Percentiles rank a stretch among this genome's conserved stretches.
These are phyloP conservation scores for Vigna unguiculata DNA, from an alignment of 306 rosid species.

Conservation along the genomic window DNA sequence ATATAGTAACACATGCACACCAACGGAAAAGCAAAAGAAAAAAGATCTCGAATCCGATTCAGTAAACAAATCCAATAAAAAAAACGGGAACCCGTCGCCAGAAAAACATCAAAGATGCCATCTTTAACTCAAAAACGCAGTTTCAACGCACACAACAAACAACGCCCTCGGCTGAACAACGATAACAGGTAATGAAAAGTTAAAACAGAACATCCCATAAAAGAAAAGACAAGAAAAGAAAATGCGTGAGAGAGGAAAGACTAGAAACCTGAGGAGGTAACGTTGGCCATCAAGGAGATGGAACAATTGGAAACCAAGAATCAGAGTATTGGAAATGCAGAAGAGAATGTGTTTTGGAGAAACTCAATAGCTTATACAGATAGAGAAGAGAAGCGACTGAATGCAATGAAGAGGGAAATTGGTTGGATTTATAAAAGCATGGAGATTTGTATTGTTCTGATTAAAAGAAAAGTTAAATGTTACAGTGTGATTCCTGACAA, in stretches of 20 bases:
- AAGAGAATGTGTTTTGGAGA: not conserved
- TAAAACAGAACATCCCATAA: not conserved
- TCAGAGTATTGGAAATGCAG: slow-evolving; percentile 46
- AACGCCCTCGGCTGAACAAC: not conserved
- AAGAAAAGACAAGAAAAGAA: not conserved
- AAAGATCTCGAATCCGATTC: slow-evolving; percentile 34
- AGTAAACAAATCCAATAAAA: not conserved
- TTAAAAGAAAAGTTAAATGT: not conserved
- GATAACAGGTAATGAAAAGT: slow-evolving; percentile 10
- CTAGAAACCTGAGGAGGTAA: slow-evolving; percentile 61
- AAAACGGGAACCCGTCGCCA: slow-evolving; percentile 19
- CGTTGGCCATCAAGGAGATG: slow-evolving; percentile 53
- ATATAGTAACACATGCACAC: not conserved
- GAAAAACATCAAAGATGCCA: slow-evolving; percentile 45
- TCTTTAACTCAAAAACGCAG: slow-evolving; percentile 52
- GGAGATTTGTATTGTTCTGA: slow-evolving; percentile 30
- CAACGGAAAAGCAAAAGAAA: not conserved
- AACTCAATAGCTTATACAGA: slow-evolving; percentile 23
- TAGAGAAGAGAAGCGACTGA: slow-evolving; percentile 7
- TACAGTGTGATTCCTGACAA: not conserved
- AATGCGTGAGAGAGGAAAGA: not conserved
- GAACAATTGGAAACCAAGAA: slow-evolving; percentile 39
- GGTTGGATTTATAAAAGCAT: slow-evolving; percentile 23
- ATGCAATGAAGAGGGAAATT: slow-evolving; percentile 26
- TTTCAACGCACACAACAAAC: slow-evolving; percentile 34